These are phyloP conservation scores for Gremmenia infestans DNA, from an alignment of 2,329 filamentous ascomycete genomes.

Conservation along the genomic window DNA sequence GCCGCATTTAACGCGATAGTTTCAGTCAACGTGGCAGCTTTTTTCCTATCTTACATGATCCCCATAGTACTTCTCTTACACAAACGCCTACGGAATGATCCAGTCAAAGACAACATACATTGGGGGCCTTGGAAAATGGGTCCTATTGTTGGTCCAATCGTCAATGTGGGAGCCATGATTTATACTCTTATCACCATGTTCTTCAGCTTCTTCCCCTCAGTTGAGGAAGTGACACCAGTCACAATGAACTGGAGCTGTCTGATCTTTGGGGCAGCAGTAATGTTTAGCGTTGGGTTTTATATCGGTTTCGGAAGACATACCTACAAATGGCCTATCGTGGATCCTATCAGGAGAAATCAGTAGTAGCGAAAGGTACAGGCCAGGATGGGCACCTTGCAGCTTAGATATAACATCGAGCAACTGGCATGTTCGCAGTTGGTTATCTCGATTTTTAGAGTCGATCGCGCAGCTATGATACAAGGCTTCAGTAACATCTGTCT, in stretches of 20 bases:
- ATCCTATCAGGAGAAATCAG: constrained; percentile 14
- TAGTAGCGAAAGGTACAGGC: not conserved
- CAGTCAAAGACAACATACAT: constrained; percentile 18
- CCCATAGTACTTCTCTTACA: constrained; percentile 37
- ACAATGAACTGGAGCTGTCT: constrained; percentile 46
- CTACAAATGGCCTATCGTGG: constrained; percentile 41
- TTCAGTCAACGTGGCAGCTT: constrained; percentile 38
- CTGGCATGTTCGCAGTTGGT: no score
- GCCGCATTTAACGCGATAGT: constrained; percentile 42
- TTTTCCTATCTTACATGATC: constrained; percentile 41
- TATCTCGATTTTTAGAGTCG: no score
- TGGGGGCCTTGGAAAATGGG: constrained; percentile 21
- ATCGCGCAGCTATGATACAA: no score
- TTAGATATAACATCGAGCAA: no score
- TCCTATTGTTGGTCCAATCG: constrained; percentile 19
- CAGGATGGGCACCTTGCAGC: not conserved
- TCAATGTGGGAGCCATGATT: constrained; percentile 13
- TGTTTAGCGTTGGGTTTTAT: constrained; percentile 46
- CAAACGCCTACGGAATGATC: constrained; percentile 32
- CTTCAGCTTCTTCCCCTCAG: constrained; percentile 40
- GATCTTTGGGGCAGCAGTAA: constrained; percentile 37
- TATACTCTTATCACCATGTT: constrained; percentile 38
- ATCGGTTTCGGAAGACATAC: constrained; percentile 36
- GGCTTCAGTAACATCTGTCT: no score
- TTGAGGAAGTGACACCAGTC: constrained; percentile 17